Evolutionary conservation across 73 alveolate genomes (phyloP), one percentile per base, ranked within the genome.

Genomic region (Paramecium tetraurelia): DNA sequence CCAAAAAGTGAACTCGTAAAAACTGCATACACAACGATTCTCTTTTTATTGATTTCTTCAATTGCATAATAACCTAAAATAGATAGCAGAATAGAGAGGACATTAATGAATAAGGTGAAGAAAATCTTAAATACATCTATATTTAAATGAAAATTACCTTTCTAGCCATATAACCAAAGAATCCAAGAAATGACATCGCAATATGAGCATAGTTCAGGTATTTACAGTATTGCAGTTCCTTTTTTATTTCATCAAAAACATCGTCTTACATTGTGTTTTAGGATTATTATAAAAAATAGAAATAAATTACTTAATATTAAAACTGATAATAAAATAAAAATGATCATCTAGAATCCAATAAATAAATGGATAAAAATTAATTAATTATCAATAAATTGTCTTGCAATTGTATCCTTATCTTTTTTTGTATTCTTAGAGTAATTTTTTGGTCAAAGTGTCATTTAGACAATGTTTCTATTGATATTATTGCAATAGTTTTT

Each of bases 1-100:
- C 90, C 90, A 41, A 80, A 80, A 14, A 80, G 57, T 21, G 90
- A 80, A 41, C 90, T 80, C 0, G 90, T 80, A 12, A 12, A 80
- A 22, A 80, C 71, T 18, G 90, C 46, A 80, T 80, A 80, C 0
- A 24, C 18, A 20, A 40, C 12, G 8, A 80, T 43, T 18, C 22
- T 22, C 31, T 43, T 9, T 80, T 80, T 1, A 41, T 80, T 80
- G 24, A 80, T 40, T 5, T 80, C 90, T 43, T 41, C 46, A 11
- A 80, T 31, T 40, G 77, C 90, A 80, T 24, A 44, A 80, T 80
- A 44, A 0, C 90, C 90, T 40, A 80, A 41, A 31, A 80, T 24
- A 80, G 76, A 22, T 40, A 80, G 18, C 22, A 80, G 1, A 18
- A 80, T 48, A 9, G 90, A 80, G 2, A 80, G 5, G 29, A 80